Evolutionary conservation across 306 rosid species (phyloP), one percentile per base, ranked within the genome.

Genomic region (Sophora flavescens): DNA sequence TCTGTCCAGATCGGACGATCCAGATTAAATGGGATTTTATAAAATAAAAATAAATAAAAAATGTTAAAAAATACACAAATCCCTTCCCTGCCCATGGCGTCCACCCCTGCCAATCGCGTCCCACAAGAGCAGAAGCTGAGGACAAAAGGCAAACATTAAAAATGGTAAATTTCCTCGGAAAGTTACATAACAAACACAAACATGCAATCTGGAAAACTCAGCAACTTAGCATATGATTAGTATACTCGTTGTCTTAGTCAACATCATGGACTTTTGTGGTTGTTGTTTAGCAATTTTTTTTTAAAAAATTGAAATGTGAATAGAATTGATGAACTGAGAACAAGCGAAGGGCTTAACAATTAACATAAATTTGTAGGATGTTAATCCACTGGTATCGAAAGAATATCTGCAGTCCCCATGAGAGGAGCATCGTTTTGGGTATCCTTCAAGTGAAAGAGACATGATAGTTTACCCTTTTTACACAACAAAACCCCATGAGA

Each of bases 41-140:
- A n/a, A n/a, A n/a, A n/a, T n/a, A n/a, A n/a, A n/a, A n/a, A n/a
- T n/a, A n/a, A n/a, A n/a, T n/a, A n/a, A n/a, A n/a, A n/a, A n/a
- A n/a, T n/a, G n/a, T n/a, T n/a, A n/a, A n/a, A n/a, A n/a, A n/a
- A n/a, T n/a, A n/a, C n/a, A n/a, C n/a, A n/a, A n/a, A n/a, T n/a
- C n/a, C n/a, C n/a, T n/a, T n/a, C n/a, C n/a, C n/a, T n/a, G n/a
- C n/a, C n/a, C n/a, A n/a, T n/a, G n/a, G n/a, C n/a, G n/a, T n/a
- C n/a, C n/a, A n/a, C n/a, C n/a, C n/a, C n/a, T n/a, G n/a, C n/a
- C n/a, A n/a, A n/a, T n/a, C n/a, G n/a, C n/a, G n/a, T n/a, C n/a
- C n/a, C 98, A 71, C 99, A 96, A 22, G 90, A 78, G 58, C 99
- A 95, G 83, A 75, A 92, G 96, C 99, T 95, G 93, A 73, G 59